Evolutionary conservation across 1,284 basidiomycete species (phyloP), one percentile per base, ranked within the genome.

Genomic region (Heterobasidion occidentale): DNA sequence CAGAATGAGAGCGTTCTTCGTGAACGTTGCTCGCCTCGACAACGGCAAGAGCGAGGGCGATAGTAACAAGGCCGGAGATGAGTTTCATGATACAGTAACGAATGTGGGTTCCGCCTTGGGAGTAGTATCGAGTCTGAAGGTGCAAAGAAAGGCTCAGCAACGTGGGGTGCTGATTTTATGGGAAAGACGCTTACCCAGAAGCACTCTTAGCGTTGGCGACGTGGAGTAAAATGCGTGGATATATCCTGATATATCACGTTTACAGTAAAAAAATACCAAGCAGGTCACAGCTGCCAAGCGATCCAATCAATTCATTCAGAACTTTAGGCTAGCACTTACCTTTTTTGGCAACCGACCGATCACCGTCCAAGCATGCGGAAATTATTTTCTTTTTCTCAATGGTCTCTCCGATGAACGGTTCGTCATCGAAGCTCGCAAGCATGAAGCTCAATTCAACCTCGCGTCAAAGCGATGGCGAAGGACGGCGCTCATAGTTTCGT

Each of bases 11-110:
- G 19, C 27, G 15, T n/a, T 17, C 33, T 51, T 34, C 50, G 60
- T 74, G 71, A 55, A 65, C 58, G 55, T 60, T 62, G 58, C 70
- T 66, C 19, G 77, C 78, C 38, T 71, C 66, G 50, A 70, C 74
- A 42, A 71, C 61, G 54, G 74, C 65, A 59, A 71, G 60, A 47
- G 72, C 68, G 48, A 63, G 60, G 56, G 71, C 65, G 59, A 81
- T 66, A 58, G 75, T 57, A 56, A 72, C 63, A 56, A 83, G 67
- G 65, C 66, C 61, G 66, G 64, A 54, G 66, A 62, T 58, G 56
- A 70, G 44, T 60, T 69, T 71, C 72, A 74, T 75, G 57, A 61
- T 53, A 36, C 47, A 15, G 35, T 27, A 53, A 51, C 14, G 50
- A 51, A 34, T 15, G 50, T 51, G 50, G 50, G n/a, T 27, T 27